Evolutionary conservation across 2,329 filamentous ascomycete species (phyloP), one percentile per base, ranked within the genome.

Genomic region (Neocucurbitaria cava): DNA sequence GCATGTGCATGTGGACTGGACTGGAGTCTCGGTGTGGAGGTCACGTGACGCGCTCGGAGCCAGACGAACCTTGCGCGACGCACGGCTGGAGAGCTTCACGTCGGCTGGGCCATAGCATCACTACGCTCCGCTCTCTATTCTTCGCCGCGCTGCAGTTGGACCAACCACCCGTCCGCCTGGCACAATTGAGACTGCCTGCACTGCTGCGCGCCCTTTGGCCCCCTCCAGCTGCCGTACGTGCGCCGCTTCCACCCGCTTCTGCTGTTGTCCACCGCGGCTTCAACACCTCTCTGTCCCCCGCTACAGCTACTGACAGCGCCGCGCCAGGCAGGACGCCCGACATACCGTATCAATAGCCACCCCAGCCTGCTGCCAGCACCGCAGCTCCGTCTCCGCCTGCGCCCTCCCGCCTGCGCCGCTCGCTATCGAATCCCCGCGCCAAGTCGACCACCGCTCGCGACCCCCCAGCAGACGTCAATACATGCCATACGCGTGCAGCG

Each of bases 51-150:
- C 18, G 41, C 42, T 45, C 31, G 47, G 45, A 52, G 20, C 46
- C 21, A 21, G 11, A 47, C 21, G 48, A 47, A 54, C 49, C 56
- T 55, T 35, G 59, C 49, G 49, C 45, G 35, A 47, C 38, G 45
- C 45, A 47, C 41, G 11, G 24, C 41, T 28, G 10, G 23, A 13
- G 41, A 43, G 41, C 53, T 60, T 59, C 57, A 63, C 62, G 54
- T 51, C 44, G 54, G 48, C 54, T 41, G 43, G 39, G 56, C 57
- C 24, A 66, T 61, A 68, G 66, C 70, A 73, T 72, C 67, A 65
- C 70, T 73, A 73, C 66, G 61, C 64, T 69, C 65, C 66, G 61
- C 64, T 69, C 65, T 67, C 68, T 75, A 75, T 75, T 75, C 68
- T 75, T 75, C 65, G 56, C 63, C 57, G 64, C 69, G 58, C 66